These are phyloP conservation scores for Mucor ambiguus DNA, from an alignment of 371 early-diverging fungal species.

Conservation along the genomic window DNA sequence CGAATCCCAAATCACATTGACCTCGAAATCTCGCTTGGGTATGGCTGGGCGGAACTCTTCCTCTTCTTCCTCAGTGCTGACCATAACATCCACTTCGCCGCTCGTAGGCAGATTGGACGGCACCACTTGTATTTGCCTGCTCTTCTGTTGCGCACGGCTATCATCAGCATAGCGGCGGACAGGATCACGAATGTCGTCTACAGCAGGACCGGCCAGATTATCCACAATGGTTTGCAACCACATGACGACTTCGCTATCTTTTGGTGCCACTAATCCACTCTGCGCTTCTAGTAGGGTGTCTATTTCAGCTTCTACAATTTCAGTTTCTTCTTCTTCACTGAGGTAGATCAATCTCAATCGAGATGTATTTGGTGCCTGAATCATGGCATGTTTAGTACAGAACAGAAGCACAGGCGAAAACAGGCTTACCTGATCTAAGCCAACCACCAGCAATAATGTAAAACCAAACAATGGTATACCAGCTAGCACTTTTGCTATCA, in stretches of 20 bases:
- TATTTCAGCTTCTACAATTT: constrained; percentile 38
- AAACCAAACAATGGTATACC: constrained; percentile 49
- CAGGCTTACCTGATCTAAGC: constrained; percentile 42
- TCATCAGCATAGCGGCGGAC: constrained; percentile 30
- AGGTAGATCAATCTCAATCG: constrained; percentile 58
- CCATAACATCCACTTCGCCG: constrained; percentile 2
- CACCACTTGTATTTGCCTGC: constrained; percentile 4
- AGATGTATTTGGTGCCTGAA: constrained; percentile 60
- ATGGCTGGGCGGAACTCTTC: constrained; percentile 11
- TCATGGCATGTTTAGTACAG: neutral
- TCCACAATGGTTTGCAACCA: constrained; percentile 48
- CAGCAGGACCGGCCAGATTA: constrained; percentile 39
- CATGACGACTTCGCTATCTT: constrained; percentile 34
- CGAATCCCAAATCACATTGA: constrained; percentile 41
- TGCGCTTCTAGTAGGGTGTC: constrained; percentile 33
- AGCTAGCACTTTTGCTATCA: constrained; percentile 38
- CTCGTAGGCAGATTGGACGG: neutral
- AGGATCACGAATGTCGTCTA: constrained; percentile 49
- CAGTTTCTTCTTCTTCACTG: constrained; percentile 56
- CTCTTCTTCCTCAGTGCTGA: neutral
- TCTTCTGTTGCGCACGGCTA: neutral
- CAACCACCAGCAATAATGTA: constrained; percentile 36
- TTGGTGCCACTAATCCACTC: constrained; percentile 33
- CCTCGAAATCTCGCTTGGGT: constrained; percentile 26
- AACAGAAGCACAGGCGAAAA: neutral